Percentiles rank a stretch among this genome's conserved stretches.
Evolutionary conservation across 495 filamentous ascomycete species (phyloP).

Genomic region (Amniculicola lignicola): DNA sequence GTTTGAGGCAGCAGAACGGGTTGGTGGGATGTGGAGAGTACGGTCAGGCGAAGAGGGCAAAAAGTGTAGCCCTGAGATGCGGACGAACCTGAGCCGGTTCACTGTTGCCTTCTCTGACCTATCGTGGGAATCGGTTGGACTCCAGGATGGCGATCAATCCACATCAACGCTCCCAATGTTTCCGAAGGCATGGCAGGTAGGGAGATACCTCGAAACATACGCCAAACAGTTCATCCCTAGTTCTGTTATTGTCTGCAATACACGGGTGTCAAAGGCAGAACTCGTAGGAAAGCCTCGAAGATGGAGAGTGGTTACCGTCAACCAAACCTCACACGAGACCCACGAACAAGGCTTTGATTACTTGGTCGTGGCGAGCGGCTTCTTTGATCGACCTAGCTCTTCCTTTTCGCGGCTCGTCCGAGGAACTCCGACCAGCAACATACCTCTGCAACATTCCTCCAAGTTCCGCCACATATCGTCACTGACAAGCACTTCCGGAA

Average conservation of each 20-base stretch:
- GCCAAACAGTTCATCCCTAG: slow-evolving; percentile 52
- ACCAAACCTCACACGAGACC: not conserved
- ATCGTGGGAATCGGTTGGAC: slow-evolving; percentile 57
- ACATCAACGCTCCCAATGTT: slow-evolving; percentile 54
- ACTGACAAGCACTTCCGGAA: slow-evolving; percentile 40
- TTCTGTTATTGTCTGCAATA: slow-evolving; percentile 51
- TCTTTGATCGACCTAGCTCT: slow-evolving; percentile 60
- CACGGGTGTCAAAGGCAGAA: slow-evolving; percentile 51
- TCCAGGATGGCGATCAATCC: slow-evolving; percentile 15
- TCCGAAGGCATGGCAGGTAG: slow-evolving; percentile 73
- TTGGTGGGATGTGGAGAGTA: slow-evolving; percentile 77
- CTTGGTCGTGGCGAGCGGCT: slow-evolving; percentile 71
- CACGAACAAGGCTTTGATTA: slow-evolving; percentile 58
- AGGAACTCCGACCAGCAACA: not conserved
- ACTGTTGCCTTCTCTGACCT: slow-evolving; percentile 78
- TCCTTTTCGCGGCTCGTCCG: slow-evolving; percentile 39
- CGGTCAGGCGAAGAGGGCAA: slow-evolving; percentile 44
- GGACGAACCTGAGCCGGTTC: slow-evolving; percentile 74
- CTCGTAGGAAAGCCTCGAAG: slow-evolving; percentile 15
- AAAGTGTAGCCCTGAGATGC: slow-evolving; percentile 59
- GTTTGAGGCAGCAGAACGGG: slow-evolving; percentile 60
- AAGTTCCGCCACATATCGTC: slow-evolving; percentile 8
- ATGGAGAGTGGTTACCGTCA: slow-evolving; percentile 52
- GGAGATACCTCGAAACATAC: slow-evolving; percentile 67
- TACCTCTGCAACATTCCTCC: slow-evolving; percentile 13